Percentiles rank a stretch among this genome's conserved stretches.
Conservation (phyloP, 2,329 filamentous ascomycete genomes). For the Zasmidium citrigriseum region DNA sequence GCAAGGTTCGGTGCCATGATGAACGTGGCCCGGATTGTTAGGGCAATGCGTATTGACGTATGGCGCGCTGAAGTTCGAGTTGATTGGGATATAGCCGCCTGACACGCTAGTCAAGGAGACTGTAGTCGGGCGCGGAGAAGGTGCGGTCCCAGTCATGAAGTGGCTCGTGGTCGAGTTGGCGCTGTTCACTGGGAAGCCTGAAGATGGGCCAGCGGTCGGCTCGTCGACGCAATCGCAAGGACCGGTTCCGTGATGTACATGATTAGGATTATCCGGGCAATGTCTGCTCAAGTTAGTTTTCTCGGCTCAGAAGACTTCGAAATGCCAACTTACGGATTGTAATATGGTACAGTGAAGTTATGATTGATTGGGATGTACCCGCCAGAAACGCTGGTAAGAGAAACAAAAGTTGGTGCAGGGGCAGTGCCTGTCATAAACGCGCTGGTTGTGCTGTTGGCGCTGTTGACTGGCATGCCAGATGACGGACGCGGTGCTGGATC, state of each 20-base stretch:
- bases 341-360: neutral
- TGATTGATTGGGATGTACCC: neutral
- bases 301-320: neutral
- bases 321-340: neutral
- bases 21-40: neutral
- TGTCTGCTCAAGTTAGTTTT: neutral
- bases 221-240: conserved; percentile 1
- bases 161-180: neutral
- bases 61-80: neutral
- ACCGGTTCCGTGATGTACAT: neutral
- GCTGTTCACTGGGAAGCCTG: neutral
- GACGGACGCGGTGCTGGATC: neutral
- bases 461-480: neutral
- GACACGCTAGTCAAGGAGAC: neutral
- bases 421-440: neutral
- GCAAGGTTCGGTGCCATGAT: neutral
- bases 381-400: neutral
- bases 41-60: neutral
- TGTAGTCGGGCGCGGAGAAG: neutral
- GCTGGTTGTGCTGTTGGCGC: neutral
- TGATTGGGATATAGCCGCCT: neutral
- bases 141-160: neutral
- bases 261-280: neutral
- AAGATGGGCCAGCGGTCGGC: neutral
- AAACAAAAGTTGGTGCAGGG: neutral